Percentiles rank a stretch among this genome's conserved stretches.
These are phyloP conservation scores for Leptodontidium sp. DNA, from an alignment of 2,329 filamentous ascomycete genomes.

Conservation along the genomic window DNA sequence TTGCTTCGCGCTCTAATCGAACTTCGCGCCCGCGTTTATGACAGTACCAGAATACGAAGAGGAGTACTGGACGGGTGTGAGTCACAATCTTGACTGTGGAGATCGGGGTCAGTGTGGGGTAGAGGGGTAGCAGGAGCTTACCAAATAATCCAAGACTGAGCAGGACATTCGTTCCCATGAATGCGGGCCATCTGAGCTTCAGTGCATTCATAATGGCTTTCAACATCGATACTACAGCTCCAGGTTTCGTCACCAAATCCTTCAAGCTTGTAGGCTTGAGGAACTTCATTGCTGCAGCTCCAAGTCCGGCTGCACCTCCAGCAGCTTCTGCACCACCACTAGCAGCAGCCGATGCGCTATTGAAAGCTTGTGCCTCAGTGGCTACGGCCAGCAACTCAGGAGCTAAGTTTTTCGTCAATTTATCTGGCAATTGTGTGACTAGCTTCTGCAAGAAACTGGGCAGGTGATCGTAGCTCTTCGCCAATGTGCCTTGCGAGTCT, in stretches of 20 bases:
- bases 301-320: constrained; percentile 25
- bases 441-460: constrained; percentile 85
- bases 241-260: constrained; percentile 83
- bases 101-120: neutral
- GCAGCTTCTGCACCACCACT: constrained; percentile 54
- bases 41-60: constrained; percentile 98
- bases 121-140: constrained; percentile 58
- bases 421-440: constrained; percentile 83
- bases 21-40: constrained; percentile 92
- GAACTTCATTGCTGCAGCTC: constrained; percentile 66
- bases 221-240: constrained; percentile 84
- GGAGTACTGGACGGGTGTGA: constrained; percentile 62
- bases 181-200: constrained; percentile 86
- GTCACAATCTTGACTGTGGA: constrained; percentile 24
- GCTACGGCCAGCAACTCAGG: constrained; percentile 85
- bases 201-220: constrained; percentile 91
- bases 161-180: constrained; percentile 89
- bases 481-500: constrained; percentile 67
- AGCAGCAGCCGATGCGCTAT: constrained; percentile 24
- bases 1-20: constrained; percentile 60
- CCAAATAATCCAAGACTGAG: constrained; percentile 89
- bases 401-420: constrained; percentile 77
- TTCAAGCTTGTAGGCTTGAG: constrained; percentile 77
- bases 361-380: constrained; percentile 68
- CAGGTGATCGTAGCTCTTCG: constrained; percentile 69